Percentiles rank a stretch among this genome's conserved stretches.
Conservation (phyloP, 1,139 yeast genomes). For the Pichia sp. region DNA sequence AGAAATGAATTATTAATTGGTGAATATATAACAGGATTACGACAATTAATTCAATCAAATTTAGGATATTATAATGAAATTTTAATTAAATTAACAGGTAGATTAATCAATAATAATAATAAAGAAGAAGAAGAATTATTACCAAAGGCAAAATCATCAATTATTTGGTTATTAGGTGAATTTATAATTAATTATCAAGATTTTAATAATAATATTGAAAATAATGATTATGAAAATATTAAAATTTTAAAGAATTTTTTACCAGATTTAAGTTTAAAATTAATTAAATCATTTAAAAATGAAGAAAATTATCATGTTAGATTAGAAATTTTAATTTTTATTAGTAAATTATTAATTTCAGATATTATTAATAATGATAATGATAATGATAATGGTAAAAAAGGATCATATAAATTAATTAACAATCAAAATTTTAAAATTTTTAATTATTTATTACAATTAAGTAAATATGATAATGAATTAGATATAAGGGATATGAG, state of each 20-base stretch:
- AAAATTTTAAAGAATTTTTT: conserved; percentile 14
- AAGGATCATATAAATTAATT: conserved; percentile 18
- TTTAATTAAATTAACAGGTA: conserved; percentile 36
- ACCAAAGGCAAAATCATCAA: conserved; percentile 63
- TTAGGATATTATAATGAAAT: conserved; percentile 39
- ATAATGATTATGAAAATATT: conserved; percentile 23
- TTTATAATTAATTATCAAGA: conserved; percentile 34
- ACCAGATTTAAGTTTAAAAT: conserved; percentile 67
- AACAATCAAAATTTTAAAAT: conserved; percentile 44
- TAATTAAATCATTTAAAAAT: conserved; percentile 50
- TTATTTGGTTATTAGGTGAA: conserved; percentile 90
- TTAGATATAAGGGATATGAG: conserved; percentile 85
- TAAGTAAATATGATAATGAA: conserved; percentile 68
- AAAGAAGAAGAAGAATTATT: conserved; percentile 9
- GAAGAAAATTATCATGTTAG: conserved; percentile 46
- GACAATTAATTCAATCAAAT: conserved; percentile 65
- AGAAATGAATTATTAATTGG: conserved; percentile 22
- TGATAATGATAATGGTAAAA: background rate
- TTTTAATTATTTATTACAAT: conserved; percentile 55
- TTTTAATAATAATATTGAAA: conserved; percentile 3
- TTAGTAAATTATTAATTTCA: conserved; percentile 62
- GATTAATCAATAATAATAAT: conserved; percentile 16
- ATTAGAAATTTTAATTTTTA: conserved; percentile 62
- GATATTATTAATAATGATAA: conserved; percentile 18
- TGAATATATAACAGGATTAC: conserved; percentile 36